phyloP scores from a whole-genome alignment of 352 stramenopile species.

The Globisporangium perplexum region DNA sequence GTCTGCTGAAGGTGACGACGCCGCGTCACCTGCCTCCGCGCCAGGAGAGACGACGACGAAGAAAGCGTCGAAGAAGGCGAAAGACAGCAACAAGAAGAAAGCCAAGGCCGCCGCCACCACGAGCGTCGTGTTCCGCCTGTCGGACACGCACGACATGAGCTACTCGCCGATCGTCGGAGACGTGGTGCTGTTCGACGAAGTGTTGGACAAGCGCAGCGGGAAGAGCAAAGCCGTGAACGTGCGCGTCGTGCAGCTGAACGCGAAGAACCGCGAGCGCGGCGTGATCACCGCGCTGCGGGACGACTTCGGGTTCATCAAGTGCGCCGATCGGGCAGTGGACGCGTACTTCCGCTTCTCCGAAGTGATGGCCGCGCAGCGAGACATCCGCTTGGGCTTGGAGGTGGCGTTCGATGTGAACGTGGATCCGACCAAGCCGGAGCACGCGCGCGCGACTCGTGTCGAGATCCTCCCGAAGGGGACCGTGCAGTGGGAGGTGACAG shows the following conservation, averaged over 20 bases:
- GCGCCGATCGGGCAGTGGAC: slow-evolving; percentile 50
- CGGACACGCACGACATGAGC: slow-evolving; percentile 55
- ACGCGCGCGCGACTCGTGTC: slow-evolving; percentile 54
- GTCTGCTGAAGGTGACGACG: not conserved
- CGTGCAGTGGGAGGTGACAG: slow-evolving; percentile 56
- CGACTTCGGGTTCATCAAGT: slow-evolving; percentile 84
- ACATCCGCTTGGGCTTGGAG: slow-evolving; percentile 51
- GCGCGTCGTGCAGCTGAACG: slow-evolving; percentile 50
- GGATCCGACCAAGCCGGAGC: slow-evolving; percentile 37
- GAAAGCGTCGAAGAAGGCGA: slow-evolving; percentile 9
- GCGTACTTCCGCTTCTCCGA: slow-evolving; percentile 79
- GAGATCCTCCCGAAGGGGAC: slow-evolving; percentile 48
- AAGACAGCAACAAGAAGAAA: slow-evolving; percentile 37
- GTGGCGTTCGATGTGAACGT: slow-evolving; percentile 64
- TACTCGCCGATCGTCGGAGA: slow-evolving; percentile 60
- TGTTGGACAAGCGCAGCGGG: slow-evolving; percentile 62
- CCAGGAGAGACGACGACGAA: not conserved
- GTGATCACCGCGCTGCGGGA: slow-evolving; percentile 68
- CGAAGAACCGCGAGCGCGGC: slow-evolving; percentile 60
- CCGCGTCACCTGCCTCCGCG: not conserved
- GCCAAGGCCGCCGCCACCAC: slow-evolving; percentile 15
- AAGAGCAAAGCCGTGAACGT: slow-evolving; percentile 59
- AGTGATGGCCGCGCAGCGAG: slow-evolving; percentile 48
- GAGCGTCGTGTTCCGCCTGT: slow-evolving; percentile 41
- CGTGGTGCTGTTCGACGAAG: slow-evolving; percentile 57